Evolutionary conservation across 352 stramenopile genomes (phyloP).

Genomic region (Phytophthora hibernalis): DNA sequence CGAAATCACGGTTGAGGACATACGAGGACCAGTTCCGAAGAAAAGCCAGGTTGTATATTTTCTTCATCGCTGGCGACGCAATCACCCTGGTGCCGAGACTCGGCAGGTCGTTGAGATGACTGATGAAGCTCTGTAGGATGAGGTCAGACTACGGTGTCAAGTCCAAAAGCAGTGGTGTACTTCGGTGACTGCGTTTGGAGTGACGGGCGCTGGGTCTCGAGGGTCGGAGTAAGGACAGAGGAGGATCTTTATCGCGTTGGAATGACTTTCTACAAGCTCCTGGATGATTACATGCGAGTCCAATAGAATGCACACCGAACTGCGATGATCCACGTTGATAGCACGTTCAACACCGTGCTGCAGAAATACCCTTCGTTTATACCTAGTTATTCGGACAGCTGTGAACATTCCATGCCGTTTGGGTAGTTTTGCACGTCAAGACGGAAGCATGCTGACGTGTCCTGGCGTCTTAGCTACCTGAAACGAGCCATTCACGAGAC

Average conservation of each 20-base stretch:
- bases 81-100: slow-evolving; percentile 1
- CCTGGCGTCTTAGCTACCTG: background rate
- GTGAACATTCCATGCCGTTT: background rate
- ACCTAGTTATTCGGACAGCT: background rate
- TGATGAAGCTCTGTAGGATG: background rate
- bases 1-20: background rate
- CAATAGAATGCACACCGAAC: background rate
- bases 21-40: background rate
- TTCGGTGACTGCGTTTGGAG: background rate
- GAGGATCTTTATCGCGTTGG: background rate
- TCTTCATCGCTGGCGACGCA: background rate
- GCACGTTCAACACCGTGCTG: background rate
- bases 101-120: background rate
- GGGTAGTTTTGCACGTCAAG: background rate
- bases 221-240: background rate
- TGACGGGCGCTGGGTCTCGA: background rate
- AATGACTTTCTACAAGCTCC: background rate
- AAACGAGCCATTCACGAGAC: background rate
- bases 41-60: slow-evolving; percentile 1
- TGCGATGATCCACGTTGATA: background rate
- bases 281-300: background rate
- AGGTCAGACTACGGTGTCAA: background rate
- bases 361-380: background rate
- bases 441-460: background rate
- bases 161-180: background rate